Percentiles rank a stretch among this genome's conserved stretches.
Conservation (phyloP, 306 rosid species). For the Vigna unguiculata region DNA sequence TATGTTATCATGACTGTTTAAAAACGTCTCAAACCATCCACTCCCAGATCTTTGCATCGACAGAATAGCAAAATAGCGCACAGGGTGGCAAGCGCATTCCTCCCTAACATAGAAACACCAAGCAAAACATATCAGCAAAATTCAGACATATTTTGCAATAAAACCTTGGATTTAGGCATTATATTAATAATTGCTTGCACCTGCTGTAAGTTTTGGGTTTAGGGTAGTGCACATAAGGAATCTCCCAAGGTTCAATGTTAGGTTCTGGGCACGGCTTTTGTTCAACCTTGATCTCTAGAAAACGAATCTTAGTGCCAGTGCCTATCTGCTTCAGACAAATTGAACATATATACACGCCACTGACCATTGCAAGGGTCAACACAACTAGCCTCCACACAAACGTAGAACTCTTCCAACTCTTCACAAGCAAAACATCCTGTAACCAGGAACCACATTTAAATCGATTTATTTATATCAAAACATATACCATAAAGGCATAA, state of each 20-base stretch:
- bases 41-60: conserved; percentile 99
- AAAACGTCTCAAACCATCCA: conserved; percentile 99
- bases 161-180: conserved; percentile 33
- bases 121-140: conserved; percentile 39
- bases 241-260: conserved; percentile 71
- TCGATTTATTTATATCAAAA: background rate
- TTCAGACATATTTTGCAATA: conserved; percentile 37
- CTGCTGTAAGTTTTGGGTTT: conserved; percentile 84
- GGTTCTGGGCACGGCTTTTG: conserved; percentile 78
- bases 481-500: conserved; percentile 3
- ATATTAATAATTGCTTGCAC: conserved; percentile 50
- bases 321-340: conserved; percentile 88
- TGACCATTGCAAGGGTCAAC: conserved; percentile 79
- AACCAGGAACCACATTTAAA: conserved; percentile 41
- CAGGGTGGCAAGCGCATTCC: conserved; percentile 91
- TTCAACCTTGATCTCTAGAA: conserved; percentile 59
- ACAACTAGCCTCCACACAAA: conserved; percentile 80
- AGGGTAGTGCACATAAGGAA: conserved; percentile 83
- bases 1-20: conserved; percentile 88
- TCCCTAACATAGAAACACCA: conserved; percentile 60
- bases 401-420: conserved; percentile 80
- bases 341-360: conserved; percentile 91
- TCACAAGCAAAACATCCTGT: conserved; percentile 69
- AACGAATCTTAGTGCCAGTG: conserved; percentile 56
- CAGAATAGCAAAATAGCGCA: conserved; percentile 81